Conservation (phyloP, 768 basidiomycete species). For the Boletellus emodensis region DNA sequence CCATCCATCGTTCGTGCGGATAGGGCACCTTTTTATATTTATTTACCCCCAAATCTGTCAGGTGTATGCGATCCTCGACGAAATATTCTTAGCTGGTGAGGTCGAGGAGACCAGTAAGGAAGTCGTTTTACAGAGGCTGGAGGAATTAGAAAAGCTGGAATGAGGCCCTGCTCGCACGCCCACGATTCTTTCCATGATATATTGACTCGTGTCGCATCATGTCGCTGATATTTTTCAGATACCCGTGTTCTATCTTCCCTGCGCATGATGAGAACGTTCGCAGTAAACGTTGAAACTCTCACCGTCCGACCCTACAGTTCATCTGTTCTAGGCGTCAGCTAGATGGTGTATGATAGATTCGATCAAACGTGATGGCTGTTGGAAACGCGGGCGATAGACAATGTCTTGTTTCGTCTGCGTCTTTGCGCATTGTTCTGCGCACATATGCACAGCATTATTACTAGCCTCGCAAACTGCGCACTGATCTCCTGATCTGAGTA, state of each 20-base stretch:
- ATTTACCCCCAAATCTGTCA: slow-evolving; percentile 26
- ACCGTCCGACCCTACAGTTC: neutral
- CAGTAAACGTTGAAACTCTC: neutral
- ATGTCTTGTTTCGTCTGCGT: neutral
- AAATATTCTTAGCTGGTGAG: slow-evolving; percentile 97
- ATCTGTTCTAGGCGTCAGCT: neutral
- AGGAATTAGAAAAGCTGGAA: slow-evolving; percentile 91
- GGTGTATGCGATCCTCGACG: slow-evolving; percentile 98
- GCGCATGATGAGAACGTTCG: neutral
- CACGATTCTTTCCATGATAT: slow-evolving; percentile 8
- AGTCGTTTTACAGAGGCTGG: slow-evolving; percentile 85
- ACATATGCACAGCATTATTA: neutral
- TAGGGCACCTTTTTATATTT: neutral
- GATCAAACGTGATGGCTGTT: neutral
- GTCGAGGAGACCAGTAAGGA: slow-evolving; percentile 98
- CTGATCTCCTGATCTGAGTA: neutral
- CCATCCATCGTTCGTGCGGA: neutral
- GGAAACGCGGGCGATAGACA: neutral
- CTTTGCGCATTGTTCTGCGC: neutral
- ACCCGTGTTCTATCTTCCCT: neutral
- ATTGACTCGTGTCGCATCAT: slow-evolving; percentile 4
- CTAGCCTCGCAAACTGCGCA: neutral
- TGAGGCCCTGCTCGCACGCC: slow-evolving; percentile 32
- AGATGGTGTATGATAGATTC: neutral
- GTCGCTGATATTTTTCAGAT: slow-evolving; percentile 9